phyloP scores from a whole-genome alignment of 1,284 basidiomycete genomes.

The Sanghuangporus sanghuang region DNA sequence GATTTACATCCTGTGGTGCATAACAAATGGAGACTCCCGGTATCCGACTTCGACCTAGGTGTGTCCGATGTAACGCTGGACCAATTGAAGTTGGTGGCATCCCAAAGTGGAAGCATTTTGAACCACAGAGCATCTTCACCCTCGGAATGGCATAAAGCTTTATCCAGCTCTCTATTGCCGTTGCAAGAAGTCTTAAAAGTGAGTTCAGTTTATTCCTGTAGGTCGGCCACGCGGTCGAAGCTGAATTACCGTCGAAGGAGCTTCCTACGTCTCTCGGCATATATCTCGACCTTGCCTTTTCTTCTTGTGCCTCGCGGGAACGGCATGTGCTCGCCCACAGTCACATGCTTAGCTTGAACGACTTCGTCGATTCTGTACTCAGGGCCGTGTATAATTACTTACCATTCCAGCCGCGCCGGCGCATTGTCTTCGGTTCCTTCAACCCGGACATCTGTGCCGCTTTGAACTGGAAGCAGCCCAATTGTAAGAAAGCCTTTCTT shows the following conservation, averaged over 20 bases:
- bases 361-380: conserved; percentile 78
- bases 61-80: conserved; percentile 79
- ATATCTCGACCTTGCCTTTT: conserved; percentile 78
- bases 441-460: conserved; percentile 84
- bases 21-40: conserved; percentile 67
- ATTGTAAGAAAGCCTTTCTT: conserved; percentile 55
- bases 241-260: conserved; percentile 37
- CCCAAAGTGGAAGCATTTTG: conserved; percentile 36
- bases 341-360: conserved; percentile 65
- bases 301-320: conserved; percentile 38
- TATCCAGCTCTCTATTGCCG: conserved; percentile 60
- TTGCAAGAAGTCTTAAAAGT: conserved; percentile 72
- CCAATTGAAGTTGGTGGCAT: conserved; percentile 74
- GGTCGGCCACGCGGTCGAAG: conserved; percentile 5
- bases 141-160: conserved; percentile 51
- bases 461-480: conserved; percentile 99
- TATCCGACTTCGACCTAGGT: conserved; percentile 69
- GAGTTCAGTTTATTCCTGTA: conserved; percentile 22
- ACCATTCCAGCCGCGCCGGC: conserved; percentile 51
- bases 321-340: conserved; percentile 37
- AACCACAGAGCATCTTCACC: conserved; percentile 30
- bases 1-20: conserved; percentile 87
- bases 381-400: conserved; percentile 73
- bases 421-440: conserved; percentile 86
- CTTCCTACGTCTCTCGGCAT: conserved; percentile 73